phyloP scores from a whole-genome alignment of 2,329 filamentous ascomycete genomes.

The Boeremia lycopersici region DNA sequence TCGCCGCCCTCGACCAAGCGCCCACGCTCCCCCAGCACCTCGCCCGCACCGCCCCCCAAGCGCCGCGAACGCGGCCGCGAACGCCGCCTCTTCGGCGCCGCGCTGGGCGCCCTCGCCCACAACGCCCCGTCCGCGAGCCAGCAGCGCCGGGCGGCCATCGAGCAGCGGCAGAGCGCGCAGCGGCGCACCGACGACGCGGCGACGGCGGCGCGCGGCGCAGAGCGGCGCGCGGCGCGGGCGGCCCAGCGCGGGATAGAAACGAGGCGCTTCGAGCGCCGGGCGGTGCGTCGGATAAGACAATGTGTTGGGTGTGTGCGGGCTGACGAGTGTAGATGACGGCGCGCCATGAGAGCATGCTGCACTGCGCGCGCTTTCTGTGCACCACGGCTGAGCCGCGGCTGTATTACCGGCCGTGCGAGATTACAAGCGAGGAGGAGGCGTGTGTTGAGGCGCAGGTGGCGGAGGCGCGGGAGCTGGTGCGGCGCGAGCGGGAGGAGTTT shows the following conservation, averaged over 20 bases:
- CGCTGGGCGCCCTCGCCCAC: conserved; percentile 80
- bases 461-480: conserved; percentile 67
- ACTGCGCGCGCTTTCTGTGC: conserved; percentile 72
- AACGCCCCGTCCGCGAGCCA: conserved; percentile 64
- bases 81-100: conserved; percentile 81
- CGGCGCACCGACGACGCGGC: conserved; percentile 74
- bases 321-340: conserved; percentile 69
- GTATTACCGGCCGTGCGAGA: conserved; percentile 85
- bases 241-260: conserved; percentile 71
- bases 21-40: conserved; percentile 53
- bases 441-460: conserved; percentile 73
- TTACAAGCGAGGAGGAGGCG: conserved; percentile 71
- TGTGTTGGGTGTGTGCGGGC: background rate
- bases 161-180: conserved; percentile 79
- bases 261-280: conserved; percentile 74
- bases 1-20: conserved; percentile 54
- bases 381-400: conserved; percentile 75
- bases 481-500: conserved; percentile 69
- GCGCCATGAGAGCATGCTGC: conserved; percentile 73
- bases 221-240: conserved; percentile 68
- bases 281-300: conserved; percentile 61
- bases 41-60: conserved; percentile 44
- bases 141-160: conserved; percentile 77
- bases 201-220: conserved; percentile 69
- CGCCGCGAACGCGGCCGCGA: conserved; percentile 77